Percentiles rank a stretch among this genome's conserved stretches.
phyloP scores from a whole-genome alignment of 306 rosid genomes.

The Lotus japonicus region DNA sequence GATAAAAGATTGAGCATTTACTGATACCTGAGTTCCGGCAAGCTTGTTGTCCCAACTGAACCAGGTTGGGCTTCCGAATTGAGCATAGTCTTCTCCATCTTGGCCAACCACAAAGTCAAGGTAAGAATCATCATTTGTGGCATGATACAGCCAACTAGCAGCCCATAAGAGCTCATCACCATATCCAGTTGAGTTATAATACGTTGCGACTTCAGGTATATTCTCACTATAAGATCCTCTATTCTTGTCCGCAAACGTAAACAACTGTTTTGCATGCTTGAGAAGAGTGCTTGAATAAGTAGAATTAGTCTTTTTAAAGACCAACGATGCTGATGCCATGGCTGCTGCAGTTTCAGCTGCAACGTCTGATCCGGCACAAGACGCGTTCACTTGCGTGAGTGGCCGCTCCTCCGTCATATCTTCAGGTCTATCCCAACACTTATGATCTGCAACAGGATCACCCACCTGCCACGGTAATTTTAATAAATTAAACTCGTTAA shows the following conservation, averaged over 20 bases:
- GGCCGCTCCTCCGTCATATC: conserved; percentile 65
- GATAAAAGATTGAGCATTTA: not conserved
- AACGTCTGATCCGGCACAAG: conserved; percentile 81
- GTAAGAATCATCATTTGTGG: conserved; percentile 64
- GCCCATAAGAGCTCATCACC: conserved; percentile 98
- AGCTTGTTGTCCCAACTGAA: conserved; percentile 99
- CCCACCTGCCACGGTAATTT: conserved; percentile 63
- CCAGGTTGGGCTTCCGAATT: conserved; percentile 85
- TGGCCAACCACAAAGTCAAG: conserved; percentile 64
- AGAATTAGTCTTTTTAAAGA: conserved; percentile 52
- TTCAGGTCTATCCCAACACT: conserved; percentile 93
- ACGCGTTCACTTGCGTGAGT: conserved; percentile 58
- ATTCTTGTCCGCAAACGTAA: conserved; percentile 63
- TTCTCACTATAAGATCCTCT: conserved; percentile 54
- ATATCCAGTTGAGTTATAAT: conserved; percentile 87
- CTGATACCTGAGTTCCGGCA: conserved; percentile 76
- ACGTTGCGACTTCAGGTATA: conserved; percentile 62
- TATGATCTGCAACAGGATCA: conserved; percentile 66
- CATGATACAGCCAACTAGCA: conserved; percentile 96
- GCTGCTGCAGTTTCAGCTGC: conserved; percentile 98
- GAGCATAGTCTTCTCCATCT: conserved; percentile 58
- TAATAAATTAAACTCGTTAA: not conserved
- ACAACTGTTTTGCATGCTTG: conserved; percentile 74
- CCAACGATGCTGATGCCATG: conserved; percentile 98
- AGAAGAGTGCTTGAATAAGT: conserved; percentile 70